phyloP scores from a whole-genome alignment of 164 flowering plant species.

The Vitis labrusca region DNA sequence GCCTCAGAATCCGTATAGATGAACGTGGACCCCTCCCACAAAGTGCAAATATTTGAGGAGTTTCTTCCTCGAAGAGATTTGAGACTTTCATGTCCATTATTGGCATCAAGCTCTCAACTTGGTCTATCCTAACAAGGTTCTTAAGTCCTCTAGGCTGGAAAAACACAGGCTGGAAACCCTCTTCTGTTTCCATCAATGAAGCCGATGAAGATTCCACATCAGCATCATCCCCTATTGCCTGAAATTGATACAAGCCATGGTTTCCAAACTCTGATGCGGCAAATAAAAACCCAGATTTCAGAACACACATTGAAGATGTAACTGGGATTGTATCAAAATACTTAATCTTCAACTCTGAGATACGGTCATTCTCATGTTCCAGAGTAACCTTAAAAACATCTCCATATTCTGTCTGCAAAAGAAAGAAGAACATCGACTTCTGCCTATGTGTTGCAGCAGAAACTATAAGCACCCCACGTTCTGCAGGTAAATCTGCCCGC shows the following conservation, averaged over 20 bases:
- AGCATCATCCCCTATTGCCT: slow-evolving; percentile 86
- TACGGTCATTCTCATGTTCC: slow-evolving; percentile 74
- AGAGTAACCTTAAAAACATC: slow-evolving; percentile 92
- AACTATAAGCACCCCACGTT: slow-evolving; percentile 91
- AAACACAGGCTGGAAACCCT: slow-evolving; percentile 94
- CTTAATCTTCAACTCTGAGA: slow-evolving; percentile 83
- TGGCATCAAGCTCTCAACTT: slow-evolving; percentile 96
- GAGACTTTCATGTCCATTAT: slow-evolving; percentile 94
- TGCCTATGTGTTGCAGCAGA: slow-evolving; percentile 91
- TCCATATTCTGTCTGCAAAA: slow-evolving; percentile 95
- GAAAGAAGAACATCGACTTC: slow-evolving; percentile 87
- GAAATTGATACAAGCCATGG: slow-evolving; percentile 93
- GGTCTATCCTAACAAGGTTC: slow-evolving; percentile 91
- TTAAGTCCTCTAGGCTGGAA: slow-evolving; percentile 93
- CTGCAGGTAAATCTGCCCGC: slow-evolving; percentile 83
- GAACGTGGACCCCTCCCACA: slow-evolving; percentile 98
- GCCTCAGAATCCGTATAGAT: slow-evolving; percentile 79
- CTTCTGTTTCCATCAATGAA: slow-evolving; percentile 90
- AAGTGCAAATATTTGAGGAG: slow-evolving; percentile 89
- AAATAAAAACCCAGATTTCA: slow-evolving; percentile 86
- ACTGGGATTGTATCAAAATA: slow-evolving; percentile 96
- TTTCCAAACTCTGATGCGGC: slow-evolving; percentile 99
- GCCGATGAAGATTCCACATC: slow-evolving; percentile 95
- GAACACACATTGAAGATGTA: slow-evolving; percentile 77
- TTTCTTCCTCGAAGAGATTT: slow-evolving; percentile 95